A percentile compares a stretch with the other conserved stretches of the same genome.
These are phyloP conservation scores for Hypoxylon fragiforme DNA, from an alignment of 495 filamentous ascomycete genomes.

Conservation along the genomic window DNA sequence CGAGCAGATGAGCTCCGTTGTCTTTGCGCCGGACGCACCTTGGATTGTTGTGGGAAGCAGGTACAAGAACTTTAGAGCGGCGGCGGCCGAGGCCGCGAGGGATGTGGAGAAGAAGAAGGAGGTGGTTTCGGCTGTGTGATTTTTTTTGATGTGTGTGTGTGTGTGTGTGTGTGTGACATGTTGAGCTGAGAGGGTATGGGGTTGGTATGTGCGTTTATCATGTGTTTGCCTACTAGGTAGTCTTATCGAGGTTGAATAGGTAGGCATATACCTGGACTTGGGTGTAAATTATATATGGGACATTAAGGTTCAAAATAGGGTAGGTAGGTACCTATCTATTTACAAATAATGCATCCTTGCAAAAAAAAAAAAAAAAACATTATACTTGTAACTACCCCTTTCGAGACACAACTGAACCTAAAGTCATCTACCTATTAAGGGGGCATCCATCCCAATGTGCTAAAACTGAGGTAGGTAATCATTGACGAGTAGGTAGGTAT, in stretches of 20 bases:
- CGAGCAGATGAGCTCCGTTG: slow-evolving; percentile 66
- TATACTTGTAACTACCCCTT: not conserved
- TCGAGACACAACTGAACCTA: too few relatives aligned
- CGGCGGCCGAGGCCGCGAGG: slow-evolving; percentile 8
- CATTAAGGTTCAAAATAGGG: not conserved
- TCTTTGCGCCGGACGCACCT: slow-evolving; percentile 66
- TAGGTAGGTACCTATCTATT: not conserved
- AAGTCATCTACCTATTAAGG: too few relatives aligned
- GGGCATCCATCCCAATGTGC: too few relatives aligned
- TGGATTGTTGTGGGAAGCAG: slow-evolving; percentile 59
- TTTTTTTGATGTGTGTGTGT: too few relatives aligned
- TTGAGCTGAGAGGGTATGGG: too few relatives aligned
- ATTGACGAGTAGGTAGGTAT: too few relatives aligned
- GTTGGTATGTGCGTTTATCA: not conserved
- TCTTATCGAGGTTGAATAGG: too few relatives aligned
- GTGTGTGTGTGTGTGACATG: too few relatives aligned
- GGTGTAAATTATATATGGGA: not conserved
- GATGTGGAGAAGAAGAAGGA: slow-evolving; percentile 26
- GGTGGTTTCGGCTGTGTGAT: not conserved
- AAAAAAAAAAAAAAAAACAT: not conserved
- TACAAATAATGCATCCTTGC: too few relatives aligned
- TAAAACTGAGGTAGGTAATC: too few relatives aligned
- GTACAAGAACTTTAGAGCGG: slow-evolving; percentile 4
- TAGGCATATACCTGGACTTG: too few relatives aligned
- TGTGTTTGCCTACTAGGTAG: too few relatives aligned